Conservation (phyloP, 2,329 filamentous ascomycete species). For the Verticillium klebahnii region DNA sequence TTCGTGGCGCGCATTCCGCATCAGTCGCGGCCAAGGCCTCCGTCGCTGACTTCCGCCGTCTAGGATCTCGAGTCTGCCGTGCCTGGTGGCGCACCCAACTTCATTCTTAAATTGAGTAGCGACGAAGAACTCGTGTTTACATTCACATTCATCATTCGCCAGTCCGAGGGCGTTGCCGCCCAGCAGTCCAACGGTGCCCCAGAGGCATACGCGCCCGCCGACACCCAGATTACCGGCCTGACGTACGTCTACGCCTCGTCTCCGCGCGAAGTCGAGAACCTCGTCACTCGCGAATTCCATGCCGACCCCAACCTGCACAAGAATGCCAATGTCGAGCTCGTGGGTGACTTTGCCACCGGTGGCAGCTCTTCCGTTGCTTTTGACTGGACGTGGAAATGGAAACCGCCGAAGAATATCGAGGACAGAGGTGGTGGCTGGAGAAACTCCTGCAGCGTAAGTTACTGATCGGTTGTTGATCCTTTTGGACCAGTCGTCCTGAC, state of each 20-base stretch:
- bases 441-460: slow-evolving; percentile 80
- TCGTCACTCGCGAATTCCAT: slow-evolving; percentile 93
- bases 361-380: slow-evolving; percentile 84
- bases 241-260: slow-evolving; percentile 91
- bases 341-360: slow-evolving; percentile 85
- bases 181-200: slow-evolving; percentile 42
- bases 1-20: slow-evolving; percentile 34
- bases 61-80: slow-evolving; percentile 71
- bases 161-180: slow-evolving; percentile 28
- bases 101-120: slow-evolving; percentile 81
- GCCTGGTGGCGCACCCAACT: slow-evolving; percentile 53
- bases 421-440: slow-evolving; percentile 90
- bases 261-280: slow-evolving; percentile 80
- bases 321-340: slow-evolving; percentile 88
- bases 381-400: slow-evolving; percentile 97
- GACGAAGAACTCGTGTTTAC: slow-evolving; percentile 91
- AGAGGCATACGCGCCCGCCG: slow-evolving; percentile 34
- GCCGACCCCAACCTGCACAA: slow-evolving; percentile 97
- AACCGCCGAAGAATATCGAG: slow-evolving; percentile 75
- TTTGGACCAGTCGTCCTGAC: neutral
- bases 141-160: slow-evolving; percentile 80
- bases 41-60: slow-evolving; percentile 7
- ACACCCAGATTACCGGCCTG: slow-evolving; percentile 80
- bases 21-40: neutral
- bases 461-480: neutral